A percentile compares a stretch with the other conserved stretches of the same genome.
Conservation (phyloP, 495 filamentous ascomycete genomes). For the Letharia lupina region DNA sequence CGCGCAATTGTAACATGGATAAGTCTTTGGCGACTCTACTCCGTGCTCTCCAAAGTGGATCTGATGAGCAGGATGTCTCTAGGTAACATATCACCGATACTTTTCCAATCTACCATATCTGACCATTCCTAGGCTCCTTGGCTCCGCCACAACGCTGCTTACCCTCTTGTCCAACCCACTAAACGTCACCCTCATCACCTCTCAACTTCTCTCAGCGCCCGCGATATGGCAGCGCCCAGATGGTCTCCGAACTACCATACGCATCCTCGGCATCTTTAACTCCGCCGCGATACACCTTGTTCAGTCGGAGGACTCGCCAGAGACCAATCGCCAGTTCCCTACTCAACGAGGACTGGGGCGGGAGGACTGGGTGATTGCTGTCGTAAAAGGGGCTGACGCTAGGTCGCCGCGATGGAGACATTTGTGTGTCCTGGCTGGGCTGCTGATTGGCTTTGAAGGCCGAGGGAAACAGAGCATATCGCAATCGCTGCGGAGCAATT, state of each 20-base stretch:
- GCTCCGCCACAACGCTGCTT: slow-evolving; percentile 72
- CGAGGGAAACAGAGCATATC: slow-evolving; percentile 57
- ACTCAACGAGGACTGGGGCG: slow-evolving; percentile 37
- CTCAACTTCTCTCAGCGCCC: slow-evolving; percentile 77
- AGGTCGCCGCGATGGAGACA: slow-evolving; percentile 84
- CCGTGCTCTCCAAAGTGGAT: slow-evolving; percentile 43
- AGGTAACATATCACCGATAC: slow-evolving; percentile 33
- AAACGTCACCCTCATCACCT: slow-evolving; percentile 81
- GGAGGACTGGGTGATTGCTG: slow-evolving; percentile 77
- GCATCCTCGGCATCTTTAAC: slow-evolving; percentile 81
- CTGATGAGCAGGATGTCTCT: slow-evolving; percentile 45
- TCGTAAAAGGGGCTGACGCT: slow-evolving; percentile 77
- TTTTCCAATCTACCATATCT: neutral
- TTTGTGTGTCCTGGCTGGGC: slow-evolving; percentile 66
- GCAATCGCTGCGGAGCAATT: slow-evolving; percentile 52
- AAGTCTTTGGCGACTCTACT: slow-evolving; percentile 44
- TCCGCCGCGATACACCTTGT: slow-evolving; percentile 63
- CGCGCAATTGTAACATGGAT: slow-evolving; percentile 24
- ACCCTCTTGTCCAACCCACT: slow-evolving; percentile 80
- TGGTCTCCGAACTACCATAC: slow-evolving; percentile 62
- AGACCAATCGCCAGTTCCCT: slow-evolving; percentile 25
- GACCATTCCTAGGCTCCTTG: slow-evolving; percentile 51
- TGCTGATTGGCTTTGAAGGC: slow-evolving; percentile 73
- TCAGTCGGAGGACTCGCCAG: slow-evolving; percentile 44
- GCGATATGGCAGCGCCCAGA: slow-evolving; percentile 76